Evolutionary conservation across 768 basidiomycete species (phyloP).

Genomic region (Lentinula detonsa): DNA sequence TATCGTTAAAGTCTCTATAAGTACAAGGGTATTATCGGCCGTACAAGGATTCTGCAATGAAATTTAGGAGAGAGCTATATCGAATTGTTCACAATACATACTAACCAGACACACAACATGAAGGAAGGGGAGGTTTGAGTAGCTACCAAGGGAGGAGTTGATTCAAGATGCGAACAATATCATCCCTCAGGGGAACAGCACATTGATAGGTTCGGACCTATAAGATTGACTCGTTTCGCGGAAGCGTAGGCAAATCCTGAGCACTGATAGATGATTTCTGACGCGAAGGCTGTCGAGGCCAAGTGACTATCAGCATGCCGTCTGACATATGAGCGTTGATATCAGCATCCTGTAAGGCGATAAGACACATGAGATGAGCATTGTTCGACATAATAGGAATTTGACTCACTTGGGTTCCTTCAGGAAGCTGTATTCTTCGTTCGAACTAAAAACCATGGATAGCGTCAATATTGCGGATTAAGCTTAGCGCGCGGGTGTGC

Average conservation of each 20-base stretch:
- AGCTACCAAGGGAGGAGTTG: too few species aligned
- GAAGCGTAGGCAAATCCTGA: neutral
- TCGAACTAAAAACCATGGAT: neutral
- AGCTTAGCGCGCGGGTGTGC: neutral
- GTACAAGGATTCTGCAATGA: too few species aligned
- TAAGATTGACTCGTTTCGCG: neutral
- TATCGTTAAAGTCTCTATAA: too few species aligned
- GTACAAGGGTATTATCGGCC: too few species aligned
- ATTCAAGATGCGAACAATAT: too few species aligned
- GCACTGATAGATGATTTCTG: neutral
- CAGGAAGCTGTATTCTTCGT: neutral
- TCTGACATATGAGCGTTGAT: constrained; percentile 2
- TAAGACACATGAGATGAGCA: neutral
- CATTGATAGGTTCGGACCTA: neutral
- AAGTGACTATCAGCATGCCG: constrained; percentile 3
- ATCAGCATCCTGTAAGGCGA: neutral
- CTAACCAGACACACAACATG: too few species aligned
- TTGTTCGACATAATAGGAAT: constrained; percentile 3
- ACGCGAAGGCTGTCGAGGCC: neutral
- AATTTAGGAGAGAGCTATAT: too few species aligned
- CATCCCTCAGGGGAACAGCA: too few species aligned
- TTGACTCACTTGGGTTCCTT: neutral
- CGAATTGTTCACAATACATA: too few species aligned
- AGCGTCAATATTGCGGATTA: neutral
- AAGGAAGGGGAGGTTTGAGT: too few species aligned